phyloP scores from a whole-genome alignment of 108 stramenopile genomes.

The Nitzschia sp. region DNA sequence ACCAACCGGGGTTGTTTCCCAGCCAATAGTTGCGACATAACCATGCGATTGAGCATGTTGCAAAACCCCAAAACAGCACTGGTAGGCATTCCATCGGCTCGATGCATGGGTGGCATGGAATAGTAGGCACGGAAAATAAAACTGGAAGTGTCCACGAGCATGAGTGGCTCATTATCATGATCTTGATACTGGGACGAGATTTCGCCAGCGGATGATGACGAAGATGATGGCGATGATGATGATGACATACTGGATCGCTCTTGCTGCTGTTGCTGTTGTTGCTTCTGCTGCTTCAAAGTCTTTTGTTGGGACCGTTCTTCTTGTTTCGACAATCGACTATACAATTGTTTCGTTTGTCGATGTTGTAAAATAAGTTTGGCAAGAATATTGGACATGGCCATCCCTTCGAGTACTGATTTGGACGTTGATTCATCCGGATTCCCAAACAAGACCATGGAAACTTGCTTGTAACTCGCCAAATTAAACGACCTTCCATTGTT shows the following conservation, averaged over 20 bases:
- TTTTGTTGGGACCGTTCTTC: conserved; percentile 44
- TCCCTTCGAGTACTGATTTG: conserved; percentile 71
- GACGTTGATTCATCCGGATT: conserved; percentile 53
- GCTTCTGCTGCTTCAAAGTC: conserved; percentile 2
- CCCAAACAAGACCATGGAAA: conserved; percentile 69
- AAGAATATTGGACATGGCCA: conserved; percentile 62
- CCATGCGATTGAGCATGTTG: conserved; percentile 80
- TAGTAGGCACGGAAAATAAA: conserved; percentile 88
- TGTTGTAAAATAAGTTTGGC: conserved; percentile 52
- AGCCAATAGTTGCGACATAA: conserved; percentile 50
- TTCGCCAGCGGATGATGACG: neutral
- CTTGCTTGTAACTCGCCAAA: conserved; percentile 73
- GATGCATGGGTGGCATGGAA: conserved; percentile 84
- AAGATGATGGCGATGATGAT: neutral
- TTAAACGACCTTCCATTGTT: conserved; percentile 57
- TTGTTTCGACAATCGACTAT: conserved; percentile 47
- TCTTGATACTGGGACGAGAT: neutral
- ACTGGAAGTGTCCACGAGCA: conserved; percentile 84
- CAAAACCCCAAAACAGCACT: conserved; percentile 89
- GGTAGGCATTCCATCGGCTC: conserved; percentile 78
- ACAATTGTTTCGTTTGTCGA: conserved; percentile 41
- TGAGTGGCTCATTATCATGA: conserved; percentile 46
- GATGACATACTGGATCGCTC: neutral
- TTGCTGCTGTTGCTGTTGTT: conserved; percentile 5
- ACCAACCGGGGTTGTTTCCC: conserved; percentile 79